Percentiles rank a stretch among this genome's conserved stretches.
These are phyloP conservation scores for Galeopsis tetrahit DNA, from an alignment of 257 asterid genomes.

Conservation along the genomic window DNA sequence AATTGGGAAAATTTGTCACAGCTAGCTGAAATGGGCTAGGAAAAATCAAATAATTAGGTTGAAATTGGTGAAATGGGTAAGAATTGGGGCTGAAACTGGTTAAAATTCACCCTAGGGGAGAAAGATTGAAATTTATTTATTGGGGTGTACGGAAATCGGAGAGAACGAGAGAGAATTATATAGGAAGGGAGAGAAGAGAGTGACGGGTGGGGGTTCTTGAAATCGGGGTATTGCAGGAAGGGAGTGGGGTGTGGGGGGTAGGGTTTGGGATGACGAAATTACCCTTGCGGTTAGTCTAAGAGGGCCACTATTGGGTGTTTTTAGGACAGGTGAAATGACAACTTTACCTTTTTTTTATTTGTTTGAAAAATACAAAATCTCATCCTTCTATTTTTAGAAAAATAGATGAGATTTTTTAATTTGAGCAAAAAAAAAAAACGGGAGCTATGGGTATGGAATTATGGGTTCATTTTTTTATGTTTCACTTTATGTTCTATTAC, in stretches of 20 bases:
- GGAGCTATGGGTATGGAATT: neutral
- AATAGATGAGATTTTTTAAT: neutral
- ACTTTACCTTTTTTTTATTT: neutral
- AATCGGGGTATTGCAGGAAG: conserved; percentile 35
- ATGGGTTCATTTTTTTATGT: too few species aligned
- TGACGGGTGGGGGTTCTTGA: conserved; percentile 40
- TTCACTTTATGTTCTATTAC: too few species aligned
- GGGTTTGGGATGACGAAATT: conserved; percentile 35
- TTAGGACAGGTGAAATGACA: neutral
- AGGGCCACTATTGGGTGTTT: neutral
- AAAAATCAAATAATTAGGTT: conserved; percentile 1
- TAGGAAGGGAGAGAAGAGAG: conserved; percentile 29
- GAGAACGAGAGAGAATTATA: conserved; percentile 22
- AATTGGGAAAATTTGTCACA: conserved; percentile 7
- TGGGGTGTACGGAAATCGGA: conserved; percentile 28
- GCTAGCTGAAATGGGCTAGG: conserved; percentile 4
- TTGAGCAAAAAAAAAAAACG: neutral
- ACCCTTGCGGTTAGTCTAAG: conserved; percentile 18
- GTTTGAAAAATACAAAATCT: neutral
- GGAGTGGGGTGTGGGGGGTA: conserved; percentile 31
- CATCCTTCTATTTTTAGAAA: neutral
- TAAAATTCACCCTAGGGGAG: conserved; percentile 27
- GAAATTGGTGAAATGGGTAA: conserved; percentile 15
- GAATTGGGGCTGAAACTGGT: neutral
- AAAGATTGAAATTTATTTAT: conserved; percentile 24